Evolutionary conservation across 208 protist species (phyloP), one percentile per base, ranked within the genome.

Genomic region (Acanthamoeba healyi): DNA sequence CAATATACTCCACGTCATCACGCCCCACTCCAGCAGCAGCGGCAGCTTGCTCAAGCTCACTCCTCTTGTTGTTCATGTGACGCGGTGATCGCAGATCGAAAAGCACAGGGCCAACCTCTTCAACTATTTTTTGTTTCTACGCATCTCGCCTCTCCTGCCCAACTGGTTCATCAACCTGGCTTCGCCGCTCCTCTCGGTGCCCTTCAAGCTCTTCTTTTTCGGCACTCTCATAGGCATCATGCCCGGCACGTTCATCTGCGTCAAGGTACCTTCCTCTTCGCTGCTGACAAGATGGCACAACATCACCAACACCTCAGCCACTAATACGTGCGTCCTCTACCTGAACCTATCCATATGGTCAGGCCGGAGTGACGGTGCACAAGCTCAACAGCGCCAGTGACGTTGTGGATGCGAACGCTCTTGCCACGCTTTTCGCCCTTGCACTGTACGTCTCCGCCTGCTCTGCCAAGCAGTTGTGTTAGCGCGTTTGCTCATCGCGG

Each of bases 161-260:
- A 99, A 99, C 94, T 99, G 98, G 98, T 96, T 99, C 15, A 96
- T 99, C n/a, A 99, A 98, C 95, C 86, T 98, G 1, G 97, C 98
- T 0, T 98, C 97, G 9, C 98, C 98, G 0, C 89, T 98, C 9
- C 96, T 98, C 6, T 96, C 96, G 12, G 97, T 98, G 3, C 97
- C 97, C 14, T 81, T 98, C 29, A 61, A 49, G 9, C 89, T 96
- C 32, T 98, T 98, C 95, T 97, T 96, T 0, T 79, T 96, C 17
- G 98, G 97, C 9, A 99, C 98, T 0, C 92, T 97, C 87, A 36
- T 98, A 9, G 98, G 98, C 4, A 82, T 82, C 38, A 82, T 82
- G 72, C 72, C 72, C 2, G 72, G 72, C 22, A 82, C 72, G 10
- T 82, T 82, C 42, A 82, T 82, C 72, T 82, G 32, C 24, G 72